Percentiles rank a stretch among this genome's conserved stretches.
Conservation (phyloP, 495 filamentous ascomycete genomes). For the Coniosporium apollinis region DNA sequence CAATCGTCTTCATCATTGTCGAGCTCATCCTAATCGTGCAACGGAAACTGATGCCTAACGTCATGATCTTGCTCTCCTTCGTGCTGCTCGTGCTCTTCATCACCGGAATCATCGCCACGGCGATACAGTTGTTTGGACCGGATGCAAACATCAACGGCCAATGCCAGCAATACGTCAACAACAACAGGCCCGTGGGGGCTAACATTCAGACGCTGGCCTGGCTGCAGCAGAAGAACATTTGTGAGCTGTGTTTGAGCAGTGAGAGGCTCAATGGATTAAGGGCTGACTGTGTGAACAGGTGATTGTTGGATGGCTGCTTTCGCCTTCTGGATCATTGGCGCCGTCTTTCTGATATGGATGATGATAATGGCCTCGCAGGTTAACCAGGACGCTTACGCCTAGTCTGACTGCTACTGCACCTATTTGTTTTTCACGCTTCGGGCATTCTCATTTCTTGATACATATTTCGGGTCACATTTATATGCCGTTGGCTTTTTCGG, state of each 20-base stretch:
- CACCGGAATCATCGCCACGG: conserved; percentile 77
- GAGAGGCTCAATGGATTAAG: conserved; percentile 6
- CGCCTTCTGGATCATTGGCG: conserved; percentile 58
- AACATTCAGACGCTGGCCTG: conserved; percentile 62
- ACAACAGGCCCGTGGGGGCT: conserved; percentile 38
- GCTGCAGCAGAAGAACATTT: conserved; percentile 75
- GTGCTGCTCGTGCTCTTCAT: conserved; percentile 88
- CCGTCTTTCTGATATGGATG: conserved; percentile 84
- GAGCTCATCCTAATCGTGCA: conserved; percentile 31
- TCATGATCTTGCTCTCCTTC: conserved; percentile 83
- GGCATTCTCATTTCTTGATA: too few species aligned
- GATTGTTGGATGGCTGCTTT: conserved; percentile 45
- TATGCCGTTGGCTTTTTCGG: too few species aligned
- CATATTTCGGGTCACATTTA: too few species aligned
- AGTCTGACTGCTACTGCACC: too few species aligned
- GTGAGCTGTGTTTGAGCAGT: too few species aligned
- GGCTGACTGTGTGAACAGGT: too few species aligned
- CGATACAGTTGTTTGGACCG: conserved; percentile 77
- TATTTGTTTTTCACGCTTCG: too few species aligned
- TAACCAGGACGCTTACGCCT: conserved; percentile 42
- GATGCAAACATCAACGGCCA: conserved; percentile 55
- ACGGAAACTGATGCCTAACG: conserved; percentile 67
- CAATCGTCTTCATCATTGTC: conserved; percentile 25
- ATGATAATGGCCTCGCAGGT: conserved; percentile 87
- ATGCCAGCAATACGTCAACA: conserved; percentile 58